These are phyloP conservation scores for Orbilia brochopaga DNA, from an alignment of 2,329 filamentous ascomycete genomes.

Conservation along the genomic window DNA sequence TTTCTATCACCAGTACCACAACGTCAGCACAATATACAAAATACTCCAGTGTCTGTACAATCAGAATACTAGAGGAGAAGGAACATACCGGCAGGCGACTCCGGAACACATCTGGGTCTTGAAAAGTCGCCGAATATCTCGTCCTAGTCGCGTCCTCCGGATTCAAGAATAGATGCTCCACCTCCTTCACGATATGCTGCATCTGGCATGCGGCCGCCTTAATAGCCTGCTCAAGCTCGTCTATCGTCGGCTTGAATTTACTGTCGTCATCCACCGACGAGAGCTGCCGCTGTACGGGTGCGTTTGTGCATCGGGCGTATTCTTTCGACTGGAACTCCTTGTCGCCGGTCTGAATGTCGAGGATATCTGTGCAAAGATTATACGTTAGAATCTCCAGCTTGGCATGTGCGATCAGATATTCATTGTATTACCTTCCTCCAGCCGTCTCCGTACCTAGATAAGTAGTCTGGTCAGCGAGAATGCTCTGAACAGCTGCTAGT, in stretches of 20 bases:
- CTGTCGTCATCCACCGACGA: conserved; percentile 33
- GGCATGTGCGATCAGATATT: no score
- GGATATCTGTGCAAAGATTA: conserved; percentile 10
- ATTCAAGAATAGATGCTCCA: conserved; percentile 17
- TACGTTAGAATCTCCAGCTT: no score
- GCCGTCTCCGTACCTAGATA: not conserved
- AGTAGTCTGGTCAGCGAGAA: conserved; percentile 4
- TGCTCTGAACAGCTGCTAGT: not conserved
- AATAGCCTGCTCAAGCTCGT: conserved; percentile 30
- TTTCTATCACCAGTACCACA: conserved; percentile 14
- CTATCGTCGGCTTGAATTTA: conserved; percentile 19
- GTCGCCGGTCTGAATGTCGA: conserved; percentile 41
- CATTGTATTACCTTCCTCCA: not conserved
- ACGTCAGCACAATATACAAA: not conserved
- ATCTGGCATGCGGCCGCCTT: conserved; percentile 45
- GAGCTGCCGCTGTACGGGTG: conserved; percentile 16
- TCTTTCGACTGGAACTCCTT: conserved; percentile 48
- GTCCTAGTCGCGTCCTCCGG: conserved; percentile 19
- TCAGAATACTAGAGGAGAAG: not conserved
- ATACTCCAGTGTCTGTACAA: not conserved
- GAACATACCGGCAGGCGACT: conserved; percentile 36
- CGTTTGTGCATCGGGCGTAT: conserved; percentile 20
- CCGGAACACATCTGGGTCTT: conserved; percentile 32
- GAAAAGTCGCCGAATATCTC: conserved; percentile 15
- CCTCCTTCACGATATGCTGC: conserved; percentile 51